These are phyloP conservation scores for Mycena albidolilacea DNA, from an alignment of 768 basidiomycete genomes.

Conservation along the genomic window DNA sequence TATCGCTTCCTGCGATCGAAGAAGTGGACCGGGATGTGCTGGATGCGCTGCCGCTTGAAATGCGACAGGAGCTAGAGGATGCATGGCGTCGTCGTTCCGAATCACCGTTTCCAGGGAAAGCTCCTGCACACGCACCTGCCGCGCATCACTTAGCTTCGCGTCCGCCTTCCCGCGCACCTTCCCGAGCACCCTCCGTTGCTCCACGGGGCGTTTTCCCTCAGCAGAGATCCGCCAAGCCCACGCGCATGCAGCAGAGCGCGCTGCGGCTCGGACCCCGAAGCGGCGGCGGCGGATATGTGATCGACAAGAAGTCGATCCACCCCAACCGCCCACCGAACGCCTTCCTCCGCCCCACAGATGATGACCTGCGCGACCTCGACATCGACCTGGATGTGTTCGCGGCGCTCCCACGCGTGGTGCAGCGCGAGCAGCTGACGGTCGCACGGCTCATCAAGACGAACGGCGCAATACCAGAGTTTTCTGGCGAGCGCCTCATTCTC, in stretches of 20 bases:
- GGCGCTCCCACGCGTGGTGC: slow-evolving; percentile 73
- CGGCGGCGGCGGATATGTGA: slow-evolving; percentile 28
- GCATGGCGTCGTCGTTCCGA: slow-evolving; percentile 78
- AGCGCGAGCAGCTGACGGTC: slow-evolving; percentile 81
- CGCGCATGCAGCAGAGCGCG: slow-evolving; percentile 29
- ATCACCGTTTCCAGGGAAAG: slow-evolving; percentile 57
- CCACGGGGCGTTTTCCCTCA: slow-evolving; percentile 51
- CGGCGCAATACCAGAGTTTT: slow-evolving; percentile 57
- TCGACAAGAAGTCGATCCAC: slow-evolving; percentile 44
- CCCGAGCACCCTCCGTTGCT: slow-evolving; percentile 12
- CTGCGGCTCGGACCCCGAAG: slow-evolving; percentile 11
- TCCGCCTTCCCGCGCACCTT: slow-evolving; percentile 12
- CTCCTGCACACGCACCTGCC: slow-evolving; percentile 31
- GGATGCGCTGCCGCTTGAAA: slow-evolving; percentile 77
- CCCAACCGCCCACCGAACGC: slow-evolving; percentile 31
- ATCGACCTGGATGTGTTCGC: slow-evolving; percentile 84
- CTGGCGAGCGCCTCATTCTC: slow-evolving; percentile 64
- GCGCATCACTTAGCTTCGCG: slow-evolving; percentile 21
- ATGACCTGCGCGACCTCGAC: slow-evolving; percentile 72
- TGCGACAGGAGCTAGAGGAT: slow-evolving; percentile 76
- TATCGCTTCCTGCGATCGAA: slow-evolving; percentile 74
- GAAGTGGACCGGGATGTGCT: slow-evolving; percentile 83
- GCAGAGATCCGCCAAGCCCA: slow-evolving; percentile 53
- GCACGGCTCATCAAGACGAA: slow-evolving; percentile 65
- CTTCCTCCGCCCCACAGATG: slow-evolving; percentile 58